These are phyloP conservation scores for Sinapis alba DNA, from an alignment of 441 rosid species.

Conservation along the genomic window DNA sequence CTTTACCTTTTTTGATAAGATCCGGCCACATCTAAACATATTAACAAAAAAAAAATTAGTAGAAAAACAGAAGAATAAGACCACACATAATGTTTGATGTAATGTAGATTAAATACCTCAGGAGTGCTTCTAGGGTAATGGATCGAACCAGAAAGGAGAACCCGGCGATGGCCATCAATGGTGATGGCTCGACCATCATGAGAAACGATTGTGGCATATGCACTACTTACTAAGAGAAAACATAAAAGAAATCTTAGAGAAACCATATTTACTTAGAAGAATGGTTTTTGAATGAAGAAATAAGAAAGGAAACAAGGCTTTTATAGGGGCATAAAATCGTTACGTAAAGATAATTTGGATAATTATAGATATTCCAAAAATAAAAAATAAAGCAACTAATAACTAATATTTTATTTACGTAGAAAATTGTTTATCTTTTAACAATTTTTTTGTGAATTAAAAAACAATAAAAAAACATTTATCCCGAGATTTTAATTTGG, in stretches of 20 bases:
- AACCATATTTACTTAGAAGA: too few species aligned
- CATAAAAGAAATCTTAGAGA: too few species aligned
- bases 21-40: constrained; percentile 61
- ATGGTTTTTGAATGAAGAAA: neutral
- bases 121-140: constrained; percentile 40
- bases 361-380: neutral
- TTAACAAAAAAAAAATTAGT: neutral
- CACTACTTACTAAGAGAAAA: neutral
- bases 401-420: neutral
- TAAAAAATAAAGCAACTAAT: too few species aligned
- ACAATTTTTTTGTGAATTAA: neutral
- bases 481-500: neutral
- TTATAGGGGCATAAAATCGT: neutral
- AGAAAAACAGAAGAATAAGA: too few species aligned
- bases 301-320: neutral
- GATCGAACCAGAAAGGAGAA: constrained; percentile 37
- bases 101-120: neutral
- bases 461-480: neutral
- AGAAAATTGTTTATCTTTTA: too few species aligned
- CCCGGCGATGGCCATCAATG: too few species aligned
- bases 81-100: too few species aligned
- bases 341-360: neutral
- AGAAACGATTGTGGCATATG: constrained; percentile 28
- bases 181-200: too few species aligned
- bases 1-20: constrained; percentile 50